Conservation (phyloP, 371 early-diverging fungal species). For the Nematocida minor region DNA sequence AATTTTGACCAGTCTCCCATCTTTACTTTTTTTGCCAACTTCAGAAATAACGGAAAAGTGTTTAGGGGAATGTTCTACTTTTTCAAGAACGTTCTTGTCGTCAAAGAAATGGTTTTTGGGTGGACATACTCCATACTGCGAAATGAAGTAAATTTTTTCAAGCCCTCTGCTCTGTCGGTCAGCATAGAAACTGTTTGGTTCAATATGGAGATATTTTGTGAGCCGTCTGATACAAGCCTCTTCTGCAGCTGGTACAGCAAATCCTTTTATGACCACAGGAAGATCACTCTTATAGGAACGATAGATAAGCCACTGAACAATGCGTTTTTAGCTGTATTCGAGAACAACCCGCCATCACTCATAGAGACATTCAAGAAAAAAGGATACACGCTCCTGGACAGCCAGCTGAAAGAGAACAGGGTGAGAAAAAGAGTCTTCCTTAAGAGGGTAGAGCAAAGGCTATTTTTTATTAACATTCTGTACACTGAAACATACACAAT, state of each 20-base stretch:
- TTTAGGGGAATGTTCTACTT: conserved; percentile 3
- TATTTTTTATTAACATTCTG: neutral
- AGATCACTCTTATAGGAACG: neutral
- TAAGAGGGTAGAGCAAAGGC: neutral
- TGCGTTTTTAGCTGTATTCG: neutral
- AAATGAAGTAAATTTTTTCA: neutral
- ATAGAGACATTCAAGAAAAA: neutral
- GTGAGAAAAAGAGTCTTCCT: conserved; percentile 8
- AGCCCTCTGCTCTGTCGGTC: neutral
- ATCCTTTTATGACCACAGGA: no score
- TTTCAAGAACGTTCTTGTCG: neutral
- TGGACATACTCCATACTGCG: conserved; percentile 16
- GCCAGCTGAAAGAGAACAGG: neutral
- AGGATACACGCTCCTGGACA: neutral
- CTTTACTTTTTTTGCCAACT: neutral
- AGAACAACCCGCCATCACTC: neutral
- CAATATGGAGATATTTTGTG: neutral
- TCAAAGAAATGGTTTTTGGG: conserved; percentile 26
- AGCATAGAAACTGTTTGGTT: neutral
- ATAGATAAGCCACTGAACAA: neutral
- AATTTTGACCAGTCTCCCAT: neutral
- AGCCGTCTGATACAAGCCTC: neutral
- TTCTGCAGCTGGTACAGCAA: neutral
- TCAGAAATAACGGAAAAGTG: neutral
- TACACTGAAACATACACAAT: conserved; percentile 25